Percentiles rank a stretch among this genome's conserved stretches.
These are phyloP conservation scores for Tulasnella sp. DNA, from an alignment of 768 basidiomycete species.

Conservation along the genomic window DNA sequence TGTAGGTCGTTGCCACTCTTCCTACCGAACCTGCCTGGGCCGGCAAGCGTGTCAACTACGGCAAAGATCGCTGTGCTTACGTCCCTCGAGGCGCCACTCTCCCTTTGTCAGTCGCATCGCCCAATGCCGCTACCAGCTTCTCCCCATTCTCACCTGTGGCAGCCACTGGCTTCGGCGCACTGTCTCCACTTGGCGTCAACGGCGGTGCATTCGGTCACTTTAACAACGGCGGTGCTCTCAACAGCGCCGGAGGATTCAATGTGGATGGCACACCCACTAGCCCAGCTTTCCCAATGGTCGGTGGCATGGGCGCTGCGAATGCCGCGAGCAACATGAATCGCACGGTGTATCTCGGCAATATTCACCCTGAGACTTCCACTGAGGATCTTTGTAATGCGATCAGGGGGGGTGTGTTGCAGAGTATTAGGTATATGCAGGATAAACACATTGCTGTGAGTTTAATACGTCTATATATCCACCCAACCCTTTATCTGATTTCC, in stretches of 20 bases:
- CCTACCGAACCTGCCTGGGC: constrained; percentile 89
- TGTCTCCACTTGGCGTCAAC: constrained; percentile 19
- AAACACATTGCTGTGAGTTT: constrained; percentile 92
- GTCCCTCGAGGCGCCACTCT: constrained; percentile 90
- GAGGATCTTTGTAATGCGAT: constrained; percentile 96
- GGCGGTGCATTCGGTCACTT: constrained; percentile 14
- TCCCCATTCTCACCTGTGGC: constrained; percentile 13
- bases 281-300: constrained; percentile 17
- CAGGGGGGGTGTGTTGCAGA: constrained; percentile 92
- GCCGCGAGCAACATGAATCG: constrained; percentile 59
- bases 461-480: too few relatives aligned
- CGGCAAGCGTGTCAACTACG: constrained; percentile 94
- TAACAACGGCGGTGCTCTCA: constrained; percentile 3
- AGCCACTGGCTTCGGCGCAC: constrained; percentile 20
- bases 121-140: neutral
- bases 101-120: constrained; percentile 24
- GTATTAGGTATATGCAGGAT: constrained; percentile 89
- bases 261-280: constrained; percentile 14
- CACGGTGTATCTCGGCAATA: constrained; percentile 91
- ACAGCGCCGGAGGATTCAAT: neutral
- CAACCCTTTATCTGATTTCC: constrained; percentile 1
- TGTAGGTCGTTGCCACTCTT: constrained; percentile 82
- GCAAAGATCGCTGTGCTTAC: constrained; percentile 97
- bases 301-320: constrained; percentile 21
- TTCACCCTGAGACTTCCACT: constrained; percentile 88